Conservation (phyloP, 140 eudicot species). For the Ambrosia hybrid region DNA sequence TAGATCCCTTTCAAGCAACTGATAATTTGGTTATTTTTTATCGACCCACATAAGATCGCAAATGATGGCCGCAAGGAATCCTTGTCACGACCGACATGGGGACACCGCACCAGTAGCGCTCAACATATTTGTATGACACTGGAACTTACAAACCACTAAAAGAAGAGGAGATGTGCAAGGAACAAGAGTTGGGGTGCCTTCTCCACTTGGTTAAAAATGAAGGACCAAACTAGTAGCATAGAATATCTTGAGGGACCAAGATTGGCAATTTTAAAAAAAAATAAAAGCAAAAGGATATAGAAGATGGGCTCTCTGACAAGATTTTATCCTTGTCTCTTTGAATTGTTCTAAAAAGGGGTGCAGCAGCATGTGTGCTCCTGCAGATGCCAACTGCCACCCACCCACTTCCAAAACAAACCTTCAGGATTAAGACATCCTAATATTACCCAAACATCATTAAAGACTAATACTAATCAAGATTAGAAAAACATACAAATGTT, state of each 20-base stretch:
- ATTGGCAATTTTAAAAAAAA: background rate
- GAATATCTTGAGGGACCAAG: background rate
- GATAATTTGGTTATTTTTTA: no score
- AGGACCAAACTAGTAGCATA: background rate
- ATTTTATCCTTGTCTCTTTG: slow-evolving; percentile 34
- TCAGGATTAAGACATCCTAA: background rate
- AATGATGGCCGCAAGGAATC: no score
- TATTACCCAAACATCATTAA: slow-evolving; percentile 15
- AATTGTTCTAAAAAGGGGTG: slow-evolving; percentile 30
- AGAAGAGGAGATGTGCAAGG: background rate
- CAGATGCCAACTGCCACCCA: slow-evolving; percentile 31
- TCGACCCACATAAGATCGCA: no score
- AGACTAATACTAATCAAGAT: slow-evolving; percentile 58
- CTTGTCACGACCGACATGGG: no score
- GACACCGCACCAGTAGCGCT: background rate
- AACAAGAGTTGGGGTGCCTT: background rate
- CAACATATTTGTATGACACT: background rate
- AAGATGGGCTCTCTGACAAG: slow-evolving; percentile 33
- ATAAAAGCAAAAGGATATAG: slow-evolving; percentile 28
- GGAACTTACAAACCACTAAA: background rate
- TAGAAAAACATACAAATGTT: slow-evolving; percentile 65
- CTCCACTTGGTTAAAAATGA: background rate
- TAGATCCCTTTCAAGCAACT: no score
- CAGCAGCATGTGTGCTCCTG: slow-evolving; percentile 34
- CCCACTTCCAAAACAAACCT: slow-evolving; percentile 17